A percentile compares a stretch with the other conserved stretches of the same genome.
phyloP scores from a whole-genome alignment of 139 green algal species.

The Trebouxia sp. region DNA sequence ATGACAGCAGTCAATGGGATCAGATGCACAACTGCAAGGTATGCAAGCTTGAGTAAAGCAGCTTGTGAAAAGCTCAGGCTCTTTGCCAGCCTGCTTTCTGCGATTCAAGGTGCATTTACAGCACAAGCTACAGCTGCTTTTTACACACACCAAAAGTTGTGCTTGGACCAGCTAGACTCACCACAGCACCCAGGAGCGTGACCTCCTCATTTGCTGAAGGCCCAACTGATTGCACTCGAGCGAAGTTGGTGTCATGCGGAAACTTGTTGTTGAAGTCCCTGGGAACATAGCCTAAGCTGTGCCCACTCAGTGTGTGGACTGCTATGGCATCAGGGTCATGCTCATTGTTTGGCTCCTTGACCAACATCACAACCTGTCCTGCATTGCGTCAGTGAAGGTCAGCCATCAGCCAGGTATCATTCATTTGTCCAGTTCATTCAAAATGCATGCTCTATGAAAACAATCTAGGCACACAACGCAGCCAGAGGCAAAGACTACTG shows the following conservation, averaged over 20 bases:
- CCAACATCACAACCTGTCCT: slow-evolving; percentile 47
- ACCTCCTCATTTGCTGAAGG: not conserved
- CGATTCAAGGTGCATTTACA: too few species aligned
- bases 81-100: too few species aligned
- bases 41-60: too few species aligned
- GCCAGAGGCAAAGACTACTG: not conserved
- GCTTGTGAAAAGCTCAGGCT: too few species aligned
- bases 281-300: slow-evolving; percentile 52
- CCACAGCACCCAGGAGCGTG: slow-evolving; percentile 2
- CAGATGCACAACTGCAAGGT: too few species aligned
- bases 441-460: too few species aligned
- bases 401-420: too few species aligned
- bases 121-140: not conserved
- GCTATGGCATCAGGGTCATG: slow-evolving; percentile 54
- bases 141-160: too few species aligned
- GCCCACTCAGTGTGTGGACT: slow-evolving; percentile 42
- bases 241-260: slow-evolving; percentile 39
- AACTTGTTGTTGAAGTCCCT: slow-evolving; percentile 38
- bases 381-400: too few species aligned
- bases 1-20: too few species aligned
- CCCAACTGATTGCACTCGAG: slow-evolving; percentile 33
- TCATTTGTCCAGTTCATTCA: too few species aligned
- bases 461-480: too few species aligned
- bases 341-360: slow-evolving; percentile 47
- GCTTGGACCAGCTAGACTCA: not conserved